Percentiles rank a stretch among this genome's conserved stretches.
Evolutionary conservation across 2,329 filamentous ascomycete species (phyloP).

Genomic region (Neonectria ditissima): DNA sequence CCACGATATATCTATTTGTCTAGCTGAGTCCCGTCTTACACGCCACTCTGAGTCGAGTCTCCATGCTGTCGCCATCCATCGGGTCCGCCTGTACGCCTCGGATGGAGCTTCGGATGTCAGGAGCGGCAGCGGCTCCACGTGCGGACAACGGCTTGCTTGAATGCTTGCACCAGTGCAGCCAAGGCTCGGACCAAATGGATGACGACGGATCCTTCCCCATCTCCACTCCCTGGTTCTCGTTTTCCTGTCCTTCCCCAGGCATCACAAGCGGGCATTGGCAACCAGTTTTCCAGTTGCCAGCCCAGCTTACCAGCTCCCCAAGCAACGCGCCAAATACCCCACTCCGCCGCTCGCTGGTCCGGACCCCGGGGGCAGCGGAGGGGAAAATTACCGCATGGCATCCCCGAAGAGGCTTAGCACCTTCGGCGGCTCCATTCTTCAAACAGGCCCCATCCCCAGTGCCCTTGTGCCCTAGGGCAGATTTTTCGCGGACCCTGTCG

Average conservation of each 20-base stretch:
- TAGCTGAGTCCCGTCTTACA: not conserved
- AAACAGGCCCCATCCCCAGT: conserved; percentile 34
- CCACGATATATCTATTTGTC: not conserved
- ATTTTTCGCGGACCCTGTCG: conserved; percentile 29
- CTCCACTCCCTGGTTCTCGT: conserved; percentile 29
- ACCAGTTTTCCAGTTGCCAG: conserved; percentile 27
- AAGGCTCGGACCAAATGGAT: conserved; percentile 14
- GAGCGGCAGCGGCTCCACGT: conserved; percentile 26
- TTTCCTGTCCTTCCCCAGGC: conserved; percentile 37
- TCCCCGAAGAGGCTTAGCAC: conserved; percentile 38
- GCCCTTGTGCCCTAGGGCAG: conserved; percentile 22
- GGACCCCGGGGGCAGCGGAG: conserved; percentile 37
- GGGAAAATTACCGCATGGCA: conserved; percentile 42
- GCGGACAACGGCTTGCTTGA: conserved; percentile 10
- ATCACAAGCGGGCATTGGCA: conserved; percentile 24
- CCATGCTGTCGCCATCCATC: not conserved
- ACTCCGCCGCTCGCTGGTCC: conserved; percentile 30
- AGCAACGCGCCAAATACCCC: conserved; percentile 3
- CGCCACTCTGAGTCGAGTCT: not conserved
- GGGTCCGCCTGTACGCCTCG: conserved; percentile 11
- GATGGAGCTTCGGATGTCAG: conserved; percentile 30
- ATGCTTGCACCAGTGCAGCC: not conserved
- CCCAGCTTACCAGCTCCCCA: not conserved
- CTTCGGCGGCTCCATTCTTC: conserved; percentile 36
- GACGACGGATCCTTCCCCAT: conserved; percentile 12